phyloP scores from a whole-genome alignment of 768 basidiomycete genomes.

The Termitomyces sp. region DNA sequence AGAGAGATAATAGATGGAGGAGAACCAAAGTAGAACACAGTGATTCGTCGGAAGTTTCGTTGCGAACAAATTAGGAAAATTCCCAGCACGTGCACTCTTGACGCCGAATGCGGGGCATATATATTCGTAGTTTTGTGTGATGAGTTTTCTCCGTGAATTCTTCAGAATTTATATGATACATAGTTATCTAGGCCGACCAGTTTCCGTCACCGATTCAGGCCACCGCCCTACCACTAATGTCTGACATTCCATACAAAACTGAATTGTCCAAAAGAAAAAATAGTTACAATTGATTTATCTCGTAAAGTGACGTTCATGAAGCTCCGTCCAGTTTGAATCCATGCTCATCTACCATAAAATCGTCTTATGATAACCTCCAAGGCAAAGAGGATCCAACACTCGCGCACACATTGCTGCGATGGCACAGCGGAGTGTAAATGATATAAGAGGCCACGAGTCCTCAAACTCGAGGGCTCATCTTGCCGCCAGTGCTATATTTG shows the following conservation, averaged over 20 bases:
- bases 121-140: background rate
- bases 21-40: too few species aligned
- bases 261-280: background rate
- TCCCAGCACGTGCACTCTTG: conserved; percentile 9
- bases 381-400: background rate
- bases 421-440: too few species aligned
- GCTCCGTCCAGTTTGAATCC: background rate
- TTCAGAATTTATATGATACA: too few species aligned
- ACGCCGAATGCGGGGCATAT: background rate
- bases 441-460: too few species aligned
- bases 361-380: too few species aligned
- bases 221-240: too few species aligned
- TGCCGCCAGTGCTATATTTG: background rate
- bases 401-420: background rate
- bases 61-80: background rate
- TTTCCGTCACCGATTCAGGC: too few species aligned
- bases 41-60: background rate
- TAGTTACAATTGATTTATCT: background rate
- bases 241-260: too few species aligned
- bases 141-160: background rate
- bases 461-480: background rate
- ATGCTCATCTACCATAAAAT: background rate
- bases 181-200: too few species aligned
- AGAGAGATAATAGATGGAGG: too few species aligned
- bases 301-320: background rate